Evolutionary conservation across 495 filamentous ascomycete genomes (phyloP), one percentile per base, ranked within the genome.

Genomic region (Hypoxylon fragiforme): DNA sequence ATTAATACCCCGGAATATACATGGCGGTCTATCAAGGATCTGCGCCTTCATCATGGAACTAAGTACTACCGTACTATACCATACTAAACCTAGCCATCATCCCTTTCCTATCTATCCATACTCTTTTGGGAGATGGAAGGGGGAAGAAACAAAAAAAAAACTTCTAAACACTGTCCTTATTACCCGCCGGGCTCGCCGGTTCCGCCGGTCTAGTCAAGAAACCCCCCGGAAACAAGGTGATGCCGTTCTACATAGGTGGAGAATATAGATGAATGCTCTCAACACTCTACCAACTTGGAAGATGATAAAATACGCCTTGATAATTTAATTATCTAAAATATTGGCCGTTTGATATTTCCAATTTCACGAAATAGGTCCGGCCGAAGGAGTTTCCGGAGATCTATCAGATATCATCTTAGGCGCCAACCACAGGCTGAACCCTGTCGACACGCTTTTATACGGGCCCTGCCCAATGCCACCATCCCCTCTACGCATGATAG

Each of bases 321-420:
- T n/a, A n/a, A n/a, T n/a, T n/a, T n/a, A n/a, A n/a, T n/a, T n/a
- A n/a, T n/a, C n/a, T n/a, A n/a, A n/a, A n/a, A n/a, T n/a, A n/a
- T n/a, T n/a, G n/a, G n/a, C n/a, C n/a, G n/a, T n/a, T n/a, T n/a
- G n/a, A n/a, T n/a, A n/a, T n/a, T n/a, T 28, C 30, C 26, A 21
- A 44, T 46, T 44, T 47, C 14, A 36, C 18, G 41, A 38, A 44
- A 39, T 14, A 37, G 46, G 41, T 51, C 58, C 52, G 58, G 53
- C 44, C 30, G 44, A 45, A 36, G n/a, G n/a, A 28, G 43, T 0
- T 8, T 36, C 40, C 58, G 52, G 58, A 57, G 48, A 62, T 62
- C 48, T 62, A 31, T 62, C 58, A 62, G n/a, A 52, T 57, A 57
- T 62, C 58, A 62, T 35, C 48, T 62, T 57, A 15, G 58, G 58